These are phyloP conservation scores for Clavispora fructus DNA, from an alignment of 805 yeast species.

Conservation along the genomic window DNA sequence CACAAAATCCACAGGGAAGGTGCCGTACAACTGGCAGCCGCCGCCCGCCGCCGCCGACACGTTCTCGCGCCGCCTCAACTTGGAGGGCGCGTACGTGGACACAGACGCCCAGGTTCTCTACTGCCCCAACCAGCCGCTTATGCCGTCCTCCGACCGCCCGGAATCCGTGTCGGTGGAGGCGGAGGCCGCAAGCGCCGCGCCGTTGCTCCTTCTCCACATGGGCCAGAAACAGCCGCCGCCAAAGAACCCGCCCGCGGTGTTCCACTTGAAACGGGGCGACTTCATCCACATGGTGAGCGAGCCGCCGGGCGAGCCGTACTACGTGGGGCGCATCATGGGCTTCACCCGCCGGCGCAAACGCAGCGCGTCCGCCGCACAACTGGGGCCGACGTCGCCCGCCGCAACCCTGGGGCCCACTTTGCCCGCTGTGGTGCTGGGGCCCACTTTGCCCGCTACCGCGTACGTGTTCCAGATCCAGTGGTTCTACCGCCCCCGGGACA, in stretches of 20 bases:
- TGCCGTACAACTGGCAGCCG: conserved; percentile 46
- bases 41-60: conserved; percentile 27
- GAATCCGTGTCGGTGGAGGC: no score
- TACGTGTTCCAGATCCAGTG: conserved; percentile 73
- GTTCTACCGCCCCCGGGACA: conserved; percentile 87
- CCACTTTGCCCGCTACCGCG: conserved; percentile 35
- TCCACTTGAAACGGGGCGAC: conserved; percentile 49
- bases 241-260: conserved; percentile 18
- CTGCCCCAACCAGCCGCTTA: conserved; percentile 31
- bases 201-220: conserved; percentile 6
- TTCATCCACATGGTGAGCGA: conserved; percentile 80
- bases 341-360: conserved; percentile 31
- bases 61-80: conserved; percentile 40
- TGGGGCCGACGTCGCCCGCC: no score
- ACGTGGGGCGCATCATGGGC: conserved; percentile 79
- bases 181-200: conserved; percentile 4
- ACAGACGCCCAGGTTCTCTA: conserved; percentile 29
- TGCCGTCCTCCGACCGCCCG: no score
- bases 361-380: background rate
- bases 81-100: conserved; percentile 40
- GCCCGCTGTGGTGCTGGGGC: no score
- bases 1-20: background rate
- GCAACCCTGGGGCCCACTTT: no score
- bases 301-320: conserved; percentile 93
- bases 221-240: conserved; percentile 3